A percentile compares a stretch with the other conserved stretches of the same genome.
Evolutionary conservation across 345 rosid species (phyloP).

Genomic region (Aegle marmelos): DNA sequence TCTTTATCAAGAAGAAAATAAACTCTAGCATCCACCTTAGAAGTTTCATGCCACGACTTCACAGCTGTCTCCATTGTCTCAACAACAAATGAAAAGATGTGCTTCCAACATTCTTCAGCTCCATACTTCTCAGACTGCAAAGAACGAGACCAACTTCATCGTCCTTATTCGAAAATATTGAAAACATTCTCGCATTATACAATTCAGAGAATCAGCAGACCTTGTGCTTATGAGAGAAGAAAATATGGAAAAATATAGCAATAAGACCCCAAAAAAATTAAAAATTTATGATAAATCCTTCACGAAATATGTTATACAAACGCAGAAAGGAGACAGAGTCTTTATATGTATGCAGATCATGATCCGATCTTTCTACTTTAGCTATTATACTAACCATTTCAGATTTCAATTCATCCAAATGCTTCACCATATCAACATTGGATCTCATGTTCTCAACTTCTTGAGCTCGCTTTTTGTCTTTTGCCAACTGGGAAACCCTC

Average conservation of each 20-base stretch:
- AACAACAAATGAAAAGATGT: constrained; percentile 62
- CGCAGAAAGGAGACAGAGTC: background rate
- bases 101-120: constrained; percentile 58
- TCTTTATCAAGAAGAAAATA: constrained; percentile 77
- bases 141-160: constrained; percentile 16
- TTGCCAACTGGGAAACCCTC: constrained; percentile 63
- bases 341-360: too few relatives aligned
- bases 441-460: constrained; percentile 82
- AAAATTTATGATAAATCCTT: background rate
- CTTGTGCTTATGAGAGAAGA: background rate
- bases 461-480: constrained; percentile 76
- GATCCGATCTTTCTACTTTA: background rate
- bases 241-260: background rate
- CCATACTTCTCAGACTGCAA: constrained; percentile 65
- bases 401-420: constrained; percentile 58
- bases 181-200: constrained; percentile 2
- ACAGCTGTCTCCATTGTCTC: constrained; percentile 82
- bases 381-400: constrained; percentile 54
- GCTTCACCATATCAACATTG: constrained; percentile 71
- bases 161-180: background rate
- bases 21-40: constrained; percentile 77
- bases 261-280: background rate
- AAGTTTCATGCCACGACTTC: constrained; percentile 79
- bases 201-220: constrained; percentile 12
- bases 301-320: background rate